A percentile compares a stretch with the other conserved stretches of the same genome.
phyloP scores from a whole-genome alignment of 1,284 basidiomycete genomes.

The Microbotryum violaceum region DNA sequence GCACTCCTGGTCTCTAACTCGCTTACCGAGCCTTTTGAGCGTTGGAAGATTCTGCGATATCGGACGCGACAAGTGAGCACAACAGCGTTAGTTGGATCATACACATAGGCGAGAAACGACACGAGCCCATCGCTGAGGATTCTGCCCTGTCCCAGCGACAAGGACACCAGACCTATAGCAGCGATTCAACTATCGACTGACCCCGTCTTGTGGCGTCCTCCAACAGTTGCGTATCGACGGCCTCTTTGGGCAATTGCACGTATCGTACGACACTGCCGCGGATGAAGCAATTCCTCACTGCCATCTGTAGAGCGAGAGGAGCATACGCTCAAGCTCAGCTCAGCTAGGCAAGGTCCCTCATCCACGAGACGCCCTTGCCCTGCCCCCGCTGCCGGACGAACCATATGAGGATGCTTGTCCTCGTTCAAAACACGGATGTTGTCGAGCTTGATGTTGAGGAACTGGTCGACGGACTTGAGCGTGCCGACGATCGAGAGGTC shows the following conservation, averaged over 20 bases:
- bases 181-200: constrained; percentile 24
- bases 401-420: constrained; percentile 94
- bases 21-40: no score
- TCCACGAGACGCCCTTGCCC: background rate
- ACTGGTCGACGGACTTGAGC: constrained; percentile 98
- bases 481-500: constrained; percentile 95
- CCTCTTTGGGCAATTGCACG: constrained; percentile 83
- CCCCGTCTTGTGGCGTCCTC: constrained; percentile 95
- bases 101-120: no score
- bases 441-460: constrained; percentile 94
- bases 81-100: no score
- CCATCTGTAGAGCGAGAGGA: constrained; percentile 59
- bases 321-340: background rate
- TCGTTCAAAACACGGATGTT: constrained; percentile 89
- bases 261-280: constrained; percentile 97
- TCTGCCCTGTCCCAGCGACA: no score
- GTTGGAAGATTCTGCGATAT: no score
- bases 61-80: no score
- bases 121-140: no score
- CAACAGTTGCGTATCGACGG: constrained; percentile 89
- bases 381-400: constrained; percentile 41
- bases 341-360: background rate
- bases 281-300: constrained; percentile 98
- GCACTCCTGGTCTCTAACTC: no score
- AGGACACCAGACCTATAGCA: no score